These are phyloP conservation scores for Fusarium sp. DNA, from an alignment of 2,329 filamentous ascomycete species.

Conservation along the genomic window DNA sequence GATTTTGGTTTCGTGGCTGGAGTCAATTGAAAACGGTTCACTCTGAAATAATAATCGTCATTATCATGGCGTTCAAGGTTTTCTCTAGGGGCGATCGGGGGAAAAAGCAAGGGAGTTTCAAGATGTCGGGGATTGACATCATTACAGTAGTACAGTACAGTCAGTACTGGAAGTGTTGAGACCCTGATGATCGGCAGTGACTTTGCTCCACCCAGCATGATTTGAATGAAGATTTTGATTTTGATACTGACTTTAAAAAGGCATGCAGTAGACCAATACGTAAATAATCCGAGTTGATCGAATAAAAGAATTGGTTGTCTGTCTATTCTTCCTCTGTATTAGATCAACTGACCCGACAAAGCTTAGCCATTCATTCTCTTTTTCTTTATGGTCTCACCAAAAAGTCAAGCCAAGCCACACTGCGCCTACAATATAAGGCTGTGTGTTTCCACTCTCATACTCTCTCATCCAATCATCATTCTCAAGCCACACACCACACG, in stretches of 20 bases:
- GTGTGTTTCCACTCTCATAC: background rate
- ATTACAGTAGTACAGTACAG: conserved; percentile 2
- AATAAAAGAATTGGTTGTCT: background rate
- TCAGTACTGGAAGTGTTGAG: background rate
- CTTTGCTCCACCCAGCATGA: background rate
- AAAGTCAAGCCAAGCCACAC: conserved; percentile 19
- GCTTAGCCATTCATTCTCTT: conserved; percentile 13
- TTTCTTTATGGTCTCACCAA: too few species aligned
- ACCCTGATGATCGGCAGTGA: conserved; percentile 26
- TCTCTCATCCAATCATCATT: conserved; percentile 16
- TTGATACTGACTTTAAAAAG: background rate
- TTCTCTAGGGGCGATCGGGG: background rate
- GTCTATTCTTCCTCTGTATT: too few species aligned
- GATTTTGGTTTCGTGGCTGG: background rate
- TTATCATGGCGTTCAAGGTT: conserved; percentile 6
- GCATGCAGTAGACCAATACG: background rate
- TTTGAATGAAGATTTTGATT: background rate
- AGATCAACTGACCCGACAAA: background rate
- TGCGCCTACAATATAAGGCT: conserved; percentile 18
- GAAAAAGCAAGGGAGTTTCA: background rate
- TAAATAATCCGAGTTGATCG: background rate
- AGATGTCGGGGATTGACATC: conserved; percentile 29
- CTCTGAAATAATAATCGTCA: conserved; percentile 4
- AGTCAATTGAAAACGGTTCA: background rate
- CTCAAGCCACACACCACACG: conserved; percentile 34